Base-by-base conservation (phyloP, 306 rosid species). In the Glycine tomentella region DNA sequence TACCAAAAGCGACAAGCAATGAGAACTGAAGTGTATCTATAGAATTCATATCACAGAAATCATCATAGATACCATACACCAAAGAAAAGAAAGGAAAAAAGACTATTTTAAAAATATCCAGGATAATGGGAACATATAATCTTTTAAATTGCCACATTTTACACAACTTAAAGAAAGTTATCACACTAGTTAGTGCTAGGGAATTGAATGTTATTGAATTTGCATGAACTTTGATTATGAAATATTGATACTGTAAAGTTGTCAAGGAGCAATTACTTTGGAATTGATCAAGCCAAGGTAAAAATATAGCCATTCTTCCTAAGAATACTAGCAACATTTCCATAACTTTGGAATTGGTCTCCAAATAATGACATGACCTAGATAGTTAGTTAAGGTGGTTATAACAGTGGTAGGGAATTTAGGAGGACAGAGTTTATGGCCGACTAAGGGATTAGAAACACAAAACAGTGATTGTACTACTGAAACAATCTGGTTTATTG, bases 1-100 rank as follows among this genome's bases (percentile, higher is more conserved):
- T 10, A 79, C 50, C 66, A 61, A 69, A 62, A 16, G 44, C 46
- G 55, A 10, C 71, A 68, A 59, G 10, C n/a, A 71, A 50, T 31
- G 20, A 75, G 57, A 78, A 62, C 74, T 50, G 34, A 46, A 15
- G 9, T 17, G 38, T 9, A 56, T 69, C 48, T 44, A 44, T 42
- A 67, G 36, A 67, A 67, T 9, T 67, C n/a, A 67, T 17, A 16
- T 14, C 14, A 63, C 15, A 64, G 8, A 38, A 31, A 40, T 25
- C 40, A 55, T 31, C 40, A 59, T 7, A 44, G 5, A 11, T 44
- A 61, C 58, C 56, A 74, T 69, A 52, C 20, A 52, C 20, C 63
- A 63, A 55, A 63, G 49, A 72, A 66, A 40, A 31, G 25, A 42
- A 56, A 53, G 3, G 9, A 45, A 46, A 52, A 3, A 14, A 71